phyloP scores from a whole-genome alignment of 257 asterid species.

The Nyctanthes arbortristis region DNA sequence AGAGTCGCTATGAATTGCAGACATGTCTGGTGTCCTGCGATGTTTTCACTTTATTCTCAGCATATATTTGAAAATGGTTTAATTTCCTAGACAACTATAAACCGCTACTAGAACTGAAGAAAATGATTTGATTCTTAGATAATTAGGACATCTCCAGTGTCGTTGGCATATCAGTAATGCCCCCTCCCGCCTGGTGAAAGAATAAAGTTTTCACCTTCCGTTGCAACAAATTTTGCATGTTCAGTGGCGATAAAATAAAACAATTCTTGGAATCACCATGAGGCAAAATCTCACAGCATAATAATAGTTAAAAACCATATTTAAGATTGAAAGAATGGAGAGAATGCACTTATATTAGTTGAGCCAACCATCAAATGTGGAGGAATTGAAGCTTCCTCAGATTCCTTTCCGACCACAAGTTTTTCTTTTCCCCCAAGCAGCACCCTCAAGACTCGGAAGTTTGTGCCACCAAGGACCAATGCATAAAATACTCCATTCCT shows the following conservation, averaged over 20 bases:
- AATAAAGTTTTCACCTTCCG: slow-evolving; percentile 64
- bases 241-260: slow-evolving; percentile 78
- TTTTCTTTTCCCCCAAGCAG: slow-evolving; percentile 69
- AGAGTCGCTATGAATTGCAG: slow-evolving; percentile 80
- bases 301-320: background rate
- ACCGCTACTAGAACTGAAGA: too few species aligned
- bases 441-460: slow-evolving; percentile 86
- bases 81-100: too few species aligned
- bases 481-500: slow-evolving; percentile 90
- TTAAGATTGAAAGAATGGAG: background rate
- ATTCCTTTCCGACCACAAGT: slow-evolving; percentile 49
- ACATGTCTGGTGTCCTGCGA: slow-evolving; percentile 78
- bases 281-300: background rate
- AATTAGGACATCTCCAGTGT: too few species aligned
- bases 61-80: slow-evolving; percentile 10
- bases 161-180: too few species aligned
- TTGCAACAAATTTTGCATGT: slow-evolving; percentile 71
- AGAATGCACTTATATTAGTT: slow-evolving; percentile 58
- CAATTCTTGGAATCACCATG: slow-evolving; percentile 42
- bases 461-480: slow-evolving; percentile 94
- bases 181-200: slow-evolving; percentile 65
- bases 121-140: too few species aligned
- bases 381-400: slow-evolving; percentile 76
- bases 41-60: background rate
- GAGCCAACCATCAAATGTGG: slow-evolving; percentile 85